phyloP scores from a whole-genome alignment of 2,329 filamentous ascomycete genomes.

The Ophiocordyceps camponoti-floridani region DNA sequence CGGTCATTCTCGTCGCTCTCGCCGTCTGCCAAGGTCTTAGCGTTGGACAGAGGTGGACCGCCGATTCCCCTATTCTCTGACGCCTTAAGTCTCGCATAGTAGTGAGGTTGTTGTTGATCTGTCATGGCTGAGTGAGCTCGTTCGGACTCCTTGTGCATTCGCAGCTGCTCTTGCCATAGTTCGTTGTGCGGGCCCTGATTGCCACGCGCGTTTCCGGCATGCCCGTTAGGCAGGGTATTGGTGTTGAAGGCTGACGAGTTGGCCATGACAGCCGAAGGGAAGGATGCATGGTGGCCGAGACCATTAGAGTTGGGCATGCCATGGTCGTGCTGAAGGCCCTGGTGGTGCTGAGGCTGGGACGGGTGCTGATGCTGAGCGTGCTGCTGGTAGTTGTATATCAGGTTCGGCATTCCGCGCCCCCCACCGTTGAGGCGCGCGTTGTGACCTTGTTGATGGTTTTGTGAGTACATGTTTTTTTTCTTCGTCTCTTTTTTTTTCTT shows the following conservation, averaged over 20 bases:
- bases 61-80: slow-evolving; percentile 50
- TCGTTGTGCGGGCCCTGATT: slow-evolving; percentile 37
- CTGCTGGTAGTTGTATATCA: slow-evolving; percentile 54
- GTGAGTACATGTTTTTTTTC: slow-evolving; percentile 48
- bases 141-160: slow-evolving; percentile 61
- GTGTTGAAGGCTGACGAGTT: slow-evolving; percentile 43
- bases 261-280: slow-evolving; percentile 29
- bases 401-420: slow-evolving; percentile 37
- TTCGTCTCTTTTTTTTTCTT: not conserved
- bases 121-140: slow-evolving; percentile 54
- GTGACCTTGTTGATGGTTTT: slow-evolving; percentile 54
- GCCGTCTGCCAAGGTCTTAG: slow-evolving; percentile 26
- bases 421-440: slow-evolving; percentile 53
- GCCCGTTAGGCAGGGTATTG: slow-evolving; percentile 38
- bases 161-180: slow-evolving; percentile 80
- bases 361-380: slow-evolving; percentile 44
- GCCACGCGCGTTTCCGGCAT: slow-evolving; percentile 26
- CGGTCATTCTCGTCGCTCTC: slow-evolving; percentile 39
- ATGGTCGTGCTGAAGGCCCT: slow-evolving; percentile 41
- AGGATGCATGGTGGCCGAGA: slow-evolving; percentile 23
- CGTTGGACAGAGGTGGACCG: slow-evolving; percentile 31
- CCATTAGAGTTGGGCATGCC: slow-evolving; percentile 34
- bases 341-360: slow-evolving; percentile 46
- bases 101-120: slow-evolving; percentile 45
- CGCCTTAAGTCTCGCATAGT: slow-evolving; percentile 56